Percentiles rank a stretch among this genome's conserved stretches.
Evolutionary conservation across 2,329 filamentous ascomycete species (phyloP).

Genomic region (Fusarium illudens): DNA sequence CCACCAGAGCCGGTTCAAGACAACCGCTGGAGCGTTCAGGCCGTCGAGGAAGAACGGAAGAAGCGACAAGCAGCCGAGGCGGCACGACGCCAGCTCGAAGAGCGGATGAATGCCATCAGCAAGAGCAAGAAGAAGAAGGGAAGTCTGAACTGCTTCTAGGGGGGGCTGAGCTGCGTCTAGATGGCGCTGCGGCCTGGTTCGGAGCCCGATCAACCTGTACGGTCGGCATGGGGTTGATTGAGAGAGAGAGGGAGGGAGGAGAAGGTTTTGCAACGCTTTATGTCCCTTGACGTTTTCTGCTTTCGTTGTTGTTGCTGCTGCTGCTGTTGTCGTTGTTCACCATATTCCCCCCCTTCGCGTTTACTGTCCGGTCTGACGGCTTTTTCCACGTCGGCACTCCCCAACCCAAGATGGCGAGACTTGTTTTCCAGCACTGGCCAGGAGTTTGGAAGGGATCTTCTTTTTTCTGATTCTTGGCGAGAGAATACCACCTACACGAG

Average conservation of each 20-base stretch:
- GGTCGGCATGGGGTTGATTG: conserved; percentile 21
- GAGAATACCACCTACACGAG: conserved; percentile 41
- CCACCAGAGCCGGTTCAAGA: conserved; percentile 58
- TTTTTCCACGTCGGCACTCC: conserved; percentile 18
- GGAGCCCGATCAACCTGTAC: conserved; percentile 16
- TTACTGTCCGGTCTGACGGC: conserved; percentile 32
- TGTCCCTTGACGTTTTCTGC: conserved; percentile 38
- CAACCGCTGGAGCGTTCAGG: conserved; percentile 77
- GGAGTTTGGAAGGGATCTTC: conserved; percentile 43
- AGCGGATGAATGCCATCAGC: conserved; percentile 91
- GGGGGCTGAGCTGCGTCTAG: conserved; percentile 38
- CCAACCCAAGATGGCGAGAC: conserved; percentile 29
- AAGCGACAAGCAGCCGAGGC: conserved; percentile 90
- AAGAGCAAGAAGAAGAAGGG: conserved; percentile 94
- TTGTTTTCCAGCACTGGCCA: conserved; percentile 42
- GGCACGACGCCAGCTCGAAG: conserved; percentile 87
- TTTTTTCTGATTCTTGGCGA: conserved; percentile 12
- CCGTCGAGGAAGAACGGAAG: conserved; percentile 95
- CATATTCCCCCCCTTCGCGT: conserved; percentile 40
- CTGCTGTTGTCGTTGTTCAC: conserved; percentile 26
- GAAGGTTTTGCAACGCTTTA: conserved; percentile 32
- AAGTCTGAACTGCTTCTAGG: conserved; percentile 95
- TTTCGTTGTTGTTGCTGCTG: conserved; percentile 29
- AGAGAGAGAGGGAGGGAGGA: conserved; percentile 1
- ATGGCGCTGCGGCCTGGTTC: conserved; percentile 10